Evolutionary conservation across 768 basidiomycete species (phyloP), one percentile per base, ranked within the genome.

Genomic region (Trametes maxima): DNA sequence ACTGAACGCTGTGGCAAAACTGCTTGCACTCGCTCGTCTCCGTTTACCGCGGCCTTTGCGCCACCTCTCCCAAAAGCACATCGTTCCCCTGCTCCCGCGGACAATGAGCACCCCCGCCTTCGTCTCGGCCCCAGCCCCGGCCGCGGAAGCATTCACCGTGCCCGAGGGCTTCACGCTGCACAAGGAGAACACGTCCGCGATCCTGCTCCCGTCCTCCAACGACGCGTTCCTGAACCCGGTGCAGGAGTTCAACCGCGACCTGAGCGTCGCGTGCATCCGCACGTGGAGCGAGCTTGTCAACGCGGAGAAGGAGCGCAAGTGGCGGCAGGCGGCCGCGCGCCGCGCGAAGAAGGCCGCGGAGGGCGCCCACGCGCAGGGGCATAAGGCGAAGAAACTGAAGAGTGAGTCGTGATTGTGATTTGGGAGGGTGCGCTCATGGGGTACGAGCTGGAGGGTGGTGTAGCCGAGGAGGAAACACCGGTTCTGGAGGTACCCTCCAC

Each of bases 191-290:
- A 86, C 83, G 2, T 84, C 91, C 0, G 85, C 84, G 69, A 90
- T 98, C 70, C 81, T 97, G 57, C 79, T 95, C 22, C 85, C 88
- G 5, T 80, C 83, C 47, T 76, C 76, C 55, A 90, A 93, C 64
- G 89, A 91, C 59, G 93, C 95, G 2, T 99, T 99, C 74, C 76
- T 98, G 62, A 99, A 99, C 71, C 96, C 97, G 6, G 89, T 98
- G 13, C 97, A 99, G 72, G 94, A 99, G 74, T 99, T 97, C 80
- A 99, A 99, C 76, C 83, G 97, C 40, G 97, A 99, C 75, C 74
- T 93, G 47, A 94, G 92, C 65, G 87, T 98, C 44, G 93, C 94
- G 21, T 90, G 90, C 65, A 98, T 99, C 57, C 81, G 87, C 33
- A 85, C 87, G 3, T 99, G 94, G 94, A 89, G 90, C 60, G 90